Percentiles rank a stretch among this genome's conserved stretches.
Conservation (phyloP, 225 moss, liverwort and hornwort species). For the Marchantia polymorpha region DNA sequence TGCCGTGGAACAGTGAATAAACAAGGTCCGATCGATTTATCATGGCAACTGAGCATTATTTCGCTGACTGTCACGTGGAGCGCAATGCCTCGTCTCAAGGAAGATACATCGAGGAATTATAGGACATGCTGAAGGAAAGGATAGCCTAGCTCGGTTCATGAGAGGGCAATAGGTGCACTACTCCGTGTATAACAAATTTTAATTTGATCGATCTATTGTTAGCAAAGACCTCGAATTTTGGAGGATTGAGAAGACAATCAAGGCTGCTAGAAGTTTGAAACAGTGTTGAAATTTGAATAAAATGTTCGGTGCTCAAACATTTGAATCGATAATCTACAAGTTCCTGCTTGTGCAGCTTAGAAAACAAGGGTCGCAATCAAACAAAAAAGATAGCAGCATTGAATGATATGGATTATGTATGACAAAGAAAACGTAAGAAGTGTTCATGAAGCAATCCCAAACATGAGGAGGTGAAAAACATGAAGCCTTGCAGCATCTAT, state of each 20-base stretch:
- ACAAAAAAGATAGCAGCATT: too few species aligned
- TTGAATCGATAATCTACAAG: too few species aligned
- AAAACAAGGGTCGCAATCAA: too few species aligned
- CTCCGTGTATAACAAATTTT: not conserved
- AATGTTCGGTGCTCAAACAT: too few species aligned
- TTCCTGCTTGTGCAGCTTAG: too few species aligned
- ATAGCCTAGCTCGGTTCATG: not conserved
- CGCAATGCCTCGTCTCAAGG: not conserved
- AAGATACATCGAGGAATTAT: not conserved
- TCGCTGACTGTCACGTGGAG: constrained; percentile 2
- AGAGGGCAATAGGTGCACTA: not conserved
- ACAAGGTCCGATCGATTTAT: not conserved
- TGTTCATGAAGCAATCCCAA: not conserved
- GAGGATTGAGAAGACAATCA: not conserved
- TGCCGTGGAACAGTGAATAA: not conserved
- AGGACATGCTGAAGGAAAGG: not conserved
- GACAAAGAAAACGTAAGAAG: not conserved
- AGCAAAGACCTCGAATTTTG: not conserved
- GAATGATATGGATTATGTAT: not conserved
- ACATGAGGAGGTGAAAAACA: not conserved
- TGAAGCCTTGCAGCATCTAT: not conserved
- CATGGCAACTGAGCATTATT: not conserved
- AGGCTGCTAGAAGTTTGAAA: not conserved
- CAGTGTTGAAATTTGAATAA: too few species aligned
- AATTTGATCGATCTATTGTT: not conserved